A percentile compares a stretch with the other conserved stretches of the same genome.
phyloP scores from a whole-genome alignment of 148 eudicot genomes.

The Salicornia ramosissima region DNA sequence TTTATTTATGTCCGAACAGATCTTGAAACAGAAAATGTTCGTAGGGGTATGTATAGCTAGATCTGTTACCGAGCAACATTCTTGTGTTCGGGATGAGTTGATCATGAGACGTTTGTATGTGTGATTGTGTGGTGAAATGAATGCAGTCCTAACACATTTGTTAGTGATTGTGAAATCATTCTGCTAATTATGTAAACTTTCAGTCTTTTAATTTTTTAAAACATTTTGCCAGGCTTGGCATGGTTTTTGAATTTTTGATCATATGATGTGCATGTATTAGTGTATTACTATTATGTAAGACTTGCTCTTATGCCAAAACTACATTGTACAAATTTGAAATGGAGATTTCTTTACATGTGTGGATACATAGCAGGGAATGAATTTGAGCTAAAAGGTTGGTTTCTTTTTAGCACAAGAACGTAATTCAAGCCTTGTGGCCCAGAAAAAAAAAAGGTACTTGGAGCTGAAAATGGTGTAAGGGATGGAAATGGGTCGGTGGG shows the following conservation, averaged over 20 bases:
- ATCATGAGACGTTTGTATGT: background rate
- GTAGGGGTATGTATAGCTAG: background rate
- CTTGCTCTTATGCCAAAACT: too few relatives aligned
- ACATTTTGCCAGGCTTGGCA: background rate
- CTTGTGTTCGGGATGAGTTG: background rate
- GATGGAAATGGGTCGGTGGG: too few relatives aligned
- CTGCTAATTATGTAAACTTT: too few relatives aligned
- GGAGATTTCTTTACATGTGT: background rate
- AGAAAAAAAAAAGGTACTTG: too few relatives aligned
- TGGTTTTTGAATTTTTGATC: background rate
- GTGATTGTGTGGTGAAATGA: background rate
- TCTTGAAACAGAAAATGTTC: too few relatives aligned
- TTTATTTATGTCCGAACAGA: background rate
- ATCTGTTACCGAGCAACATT: background rate
- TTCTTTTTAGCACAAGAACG: too few relatives aligned
- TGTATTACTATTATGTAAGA: too few relatives aligned
- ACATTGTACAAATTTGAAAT: background rate
- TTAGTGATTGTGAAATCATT: slow-evolving; percentile 6
- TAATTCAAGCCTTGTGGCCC: too few relatives aligned
- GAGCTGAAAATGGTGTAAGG: too few relatives aligned
- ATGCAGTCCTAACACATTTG: background rate
- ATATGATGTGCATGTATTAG: too few relatives aligned
- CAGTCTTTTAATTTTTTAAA: background rate
- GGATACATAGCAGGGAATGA: too few relatives aligned
- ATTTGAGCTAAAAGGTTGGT: too few relatives aligned